A percentile compares a stretch with the other conserved stretches of the same genome.
Evolutionary conservation across 139 green algal species (phyloP).

Genomic region (Trebouxia sp.): DNA sequence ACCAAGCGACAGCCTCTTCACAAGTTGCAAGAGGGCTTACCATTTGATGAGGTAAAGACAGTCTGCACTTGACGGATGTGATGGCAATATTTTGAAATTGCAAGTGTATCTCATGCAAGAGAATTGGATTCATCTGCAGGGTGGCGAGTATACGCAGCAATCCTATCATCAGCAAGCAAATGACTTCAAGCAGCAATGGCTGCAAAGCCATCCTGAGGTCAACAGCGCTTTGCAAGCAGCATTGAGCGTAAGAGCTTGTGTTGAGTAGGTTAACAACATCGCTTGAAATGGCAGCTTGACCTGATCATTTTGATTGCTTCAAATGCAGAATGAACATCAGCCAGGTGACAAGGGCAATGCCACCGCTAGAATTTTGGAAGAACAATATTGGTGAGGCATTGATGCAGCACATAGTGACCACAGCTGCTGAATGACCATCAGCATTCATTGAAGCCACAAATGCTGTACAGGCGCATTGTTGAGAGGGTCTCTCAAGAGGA

Average conservation of each 20-base stretch:
- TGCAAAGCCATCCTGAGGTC: slow-evolving; percentile 23
- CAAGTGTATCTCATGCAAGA: too few relatives aligned
- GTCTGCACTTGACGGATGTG: not conserved
- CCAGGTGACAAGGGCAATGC: not conserved
- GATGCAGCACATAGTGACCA: too few relatives aligned
- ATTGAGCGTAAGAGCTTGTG: too few relatives aligned
- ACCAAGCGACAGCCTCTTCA: slow-evolving; percentile 37
- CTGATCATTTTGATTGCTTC: too few relatives aligned
- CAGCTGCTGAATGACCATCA: too few relatives aligned
- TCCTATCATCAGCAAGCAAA: slow-evolving; percentile 23
- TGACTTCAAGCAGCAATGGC: slow-evolving; percentile 23
- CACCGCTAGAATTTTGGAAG: not conserved
- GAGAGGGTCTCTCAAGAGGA: slow-evolving; percentile 32
- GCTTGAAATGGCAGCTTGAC: not conserved
- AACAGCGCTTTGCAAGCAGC: not conserved
- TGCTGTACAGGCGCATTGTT: slow-evolving; percentile 27
- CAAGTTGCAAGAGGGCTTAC: slow-evolving; percentile 33
- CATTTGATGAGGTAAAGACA: slow-evolving; percentile 28
- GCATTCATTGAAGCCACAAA: not conserved
- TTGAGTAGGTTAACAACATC: too few relatives aligned
- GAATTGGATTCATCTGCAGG: slow-evolving; percentile 5
- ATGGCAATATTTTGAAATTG: too few relatives aligned
- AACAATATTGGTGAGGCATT: not conserved
- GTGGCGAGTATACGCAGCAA: slow-evolving; percentile 29
- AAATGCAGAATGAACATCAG: not conserved